These are phyloP conservation scores for Wallacemonas collosoma DNA, from an alignment of 208 protist genomes.

Conservation along the genomic window DNA sequence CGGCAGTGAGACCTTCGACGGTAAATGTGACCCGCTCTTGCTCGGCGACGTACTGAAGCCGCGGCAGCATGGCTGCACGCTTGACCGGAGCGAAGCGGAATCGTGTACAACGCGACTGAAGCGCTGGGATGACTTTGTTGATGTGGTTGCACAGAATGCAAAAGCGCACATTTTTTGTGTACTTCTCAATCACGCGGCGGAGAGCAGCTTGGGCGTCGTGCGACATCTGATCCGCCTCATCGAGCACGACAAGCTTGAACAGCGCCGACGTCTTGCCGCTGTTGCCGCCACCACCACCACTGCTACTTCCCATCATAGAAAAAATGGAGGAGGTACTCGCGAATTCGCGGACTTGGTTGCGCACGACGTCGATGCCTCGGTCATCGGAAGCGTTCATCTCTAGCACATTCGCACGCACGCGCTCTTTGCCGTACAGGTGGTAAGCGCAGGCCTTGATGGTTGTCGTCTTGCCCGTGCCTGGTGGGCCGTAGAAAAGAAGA, in stretches of 20 bases:
- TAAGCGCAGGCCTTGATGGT: conserved; percentile 88
- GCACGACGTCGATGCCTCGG: conserved; percentile 98
- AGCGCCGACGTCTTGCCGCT: conserved; percentile 12
- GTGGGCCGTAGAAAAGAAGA: conserved; percentile 98
- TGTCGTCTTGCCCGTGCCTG: conserved; percentile 92
- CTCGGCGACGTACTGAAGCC: conserved; percentile 85
- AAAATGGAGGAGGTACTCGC: conserved; percentile 97
- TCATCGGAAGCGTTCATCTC: conserved; percentile 99
- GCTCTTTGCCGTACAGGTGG: conserved; percentile 94
- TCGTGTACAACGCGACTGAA: conserved; percentile 98
- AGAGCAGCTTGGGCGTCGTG: conserved; percentile 97
- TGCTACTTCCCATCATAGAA: conserved; percentile 30
- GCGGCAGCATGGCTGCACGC: conserved; percentile 77
- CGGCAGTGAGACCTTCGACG: conserved; percentile 86
- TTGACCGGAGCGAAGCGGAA: conserved; percentile 97
- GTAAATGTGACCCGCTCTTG: conserved; percentile 84
- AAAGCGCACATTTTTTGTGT: conserved; percentile 97
- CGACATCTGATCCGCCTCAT: conserved; percentile 99
- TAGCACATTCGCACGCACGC: conserved; percentile 85
- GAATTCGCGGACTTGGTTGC: conserved; percentile 98
- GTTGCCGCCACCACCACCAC: not conserved
- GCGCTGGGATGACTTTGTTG: conserved; percentile 93
- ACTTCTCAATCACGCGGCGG: conserved; percentile 98
- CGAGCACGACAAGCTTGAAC: conserved; percentile 99
- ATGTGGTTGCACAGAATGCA: conserved; percentile 99